Base-by-base conservation (phyloP, 371 early-diverging fungal species). In the Rhizopus stolonifer region DNA sequence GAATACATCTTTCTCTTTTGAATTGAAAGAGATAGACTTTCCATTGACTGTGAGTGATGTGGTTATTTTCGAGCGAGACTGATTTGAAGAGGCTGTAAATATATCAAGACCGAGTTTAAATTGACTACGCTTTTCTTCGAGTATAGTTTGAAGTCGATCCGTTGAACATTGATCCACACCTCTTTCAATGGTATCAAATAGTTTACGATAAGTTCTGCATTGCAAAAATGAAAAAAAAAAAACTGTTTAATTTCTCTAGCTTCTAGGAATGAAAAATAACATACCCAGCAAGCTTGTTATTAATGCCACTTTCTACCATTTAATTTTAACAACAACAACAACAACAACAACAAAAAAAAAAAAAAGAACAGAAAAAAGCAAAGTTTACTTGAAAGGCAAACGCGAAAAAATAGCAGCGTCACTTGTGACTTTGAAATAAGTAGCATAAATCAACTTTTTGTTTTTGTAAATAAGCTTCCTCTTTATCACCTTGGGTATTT, bases 111-210 rank as follows among this genome's bases (percentile, higher is more conserved):
- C 77, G 8, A 66, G 58, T 17, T 60, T 54, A 2, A 72, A 48
- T 4, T 68, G 60, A 13, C 54, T 54, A 25, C 56, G 60, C 32
- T 64, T 72, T 19, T 76, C 72, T 52, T 68, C 77, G 13, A 76
- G 36, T 14, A 72, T 24, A 18, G 77, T 76, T 38, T 76, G 77
- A 33, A 76, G 60, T 26, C 64, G 64, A 58, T 76, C 77, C 9
- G 65, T 61, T 9, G 77, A 70, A 47, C 70, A 72, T 47, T 72
- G 68, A 31, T 76, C 72, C 11, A 52, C 63, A 29, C 72, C 73
- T 46, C 72, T 61, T 60, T 76, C 72, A 36, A 76, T 64, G 19
- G 70, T 70, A 46, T 76, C 69, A 42, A 72, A 66, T 39, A 76
- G 51, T 43, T 72, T 66, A 46, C 68, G 72, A 53, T 67, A 76